phyloP scores from a whole-genome alignment of 805 yeast genomes.

The Lipomyces lipofer region DNA sequence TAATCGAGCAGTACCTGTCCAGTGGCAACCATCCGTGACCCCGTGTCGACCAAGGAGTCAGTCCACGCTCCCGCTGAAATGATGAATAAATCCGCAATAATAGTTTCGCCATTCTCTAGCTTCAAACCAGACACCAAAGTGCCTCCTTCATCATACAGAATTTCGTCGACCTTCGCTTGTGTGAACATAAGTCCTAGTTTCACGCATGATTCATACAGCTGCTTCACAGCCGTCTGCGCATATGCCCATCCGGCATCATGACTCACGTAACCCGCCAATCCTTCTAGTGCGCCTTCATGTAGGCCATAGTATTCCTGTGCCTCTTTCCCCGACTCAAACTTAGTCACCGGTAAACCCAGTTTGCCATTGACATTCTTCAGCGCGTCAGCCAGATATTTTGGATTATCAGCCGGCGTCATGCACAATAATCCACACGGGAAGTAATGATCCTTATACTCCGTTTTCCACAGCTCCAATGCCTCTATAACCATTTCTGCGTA shows the following conservation, averaged over 20 bases:
- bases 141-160: constrained; percentile 8
- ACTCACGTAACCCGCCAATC: constrained; percentile 36
- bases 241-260: constrained; percentile 33
- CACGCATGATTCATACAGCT: constrained; percentile 12
- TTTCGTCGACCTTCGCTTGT: constrained; percentile 12
- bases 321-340: constrained; percentile 8
- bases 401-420: constrained; percentile 16
- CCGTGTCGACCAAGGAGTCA: constrained; percentile 17
- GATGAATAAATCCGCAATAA: constrained; percentile 21
- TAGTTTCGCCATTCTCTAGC: constrained; percentile 7
- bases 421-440: constrained; percentile 27
- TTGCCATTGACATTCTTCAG: constrained; percentile 14
- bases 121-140: constrained; percentile 2
- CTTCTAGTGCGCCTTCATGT: constrained; percentile 36
- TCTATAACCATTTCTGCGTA: constrained; percentile 49
- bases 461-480: constrained; percentile 46
- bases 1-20: constrained; percentile 27
- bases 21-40: constrained; percentile 20
- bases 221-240: constrained; percentile 22
- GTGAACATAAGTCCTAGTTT: constrained; percentile 27
- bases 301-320: constrained; percentile 28
- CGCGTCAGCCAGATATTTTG: constrained; percentile 22
- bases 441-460: constrained; percentile 24
- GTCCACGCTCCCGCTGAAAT: constrained; percentile 34
- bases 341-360: constrained; percentile 21